These are phyloP conservation scores for Podaxis pistillaris DNA, from an alignment of 768 basidiomycete genomes.

Conservation along the genomic window DNA sequence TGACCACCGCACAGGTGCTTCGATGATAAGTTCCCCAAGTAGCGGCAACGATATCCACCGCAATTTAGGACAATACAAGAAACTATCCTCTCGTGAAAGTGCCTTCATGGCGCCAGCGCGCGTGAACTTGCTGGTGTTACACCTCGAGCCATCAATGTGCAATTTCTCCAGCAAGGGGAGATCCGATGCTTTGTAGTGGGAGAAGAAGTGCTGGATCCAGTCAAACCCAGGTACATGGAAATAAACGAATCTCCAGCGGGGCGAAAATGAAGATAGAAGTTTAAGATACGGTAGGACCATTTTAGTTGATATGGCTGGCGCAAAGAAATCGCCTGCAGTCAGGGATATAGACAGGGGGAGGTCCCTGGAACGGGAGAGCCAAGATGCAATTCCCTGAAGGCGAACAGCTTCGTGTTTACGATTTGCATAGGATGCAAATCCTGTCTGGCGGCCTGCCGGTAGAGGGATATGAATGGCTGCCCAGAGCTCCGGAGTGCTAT, in stretches of 20 bases:
- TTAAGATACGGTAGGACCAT: neutral
- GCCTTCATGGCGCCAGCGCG: neutral
- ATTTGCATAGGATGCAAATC: neutral
- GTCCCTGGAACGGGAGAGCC: slow-evolving; percentile 6
- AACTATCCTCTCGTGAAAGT: neutral
- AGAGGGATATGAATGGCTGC: slow-evolving; percentile 10
- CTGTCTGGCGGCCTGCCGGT: neutral
- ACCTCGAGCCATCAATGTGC: neutral
- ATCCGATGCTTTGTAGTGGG: neutral
- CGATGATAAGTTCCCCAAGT: neutral
- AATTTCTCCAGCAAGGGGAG: slow-evolving; percentile 3
- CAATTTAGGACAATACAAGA: neutral
- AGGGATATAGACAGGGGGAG: slow-evolving; percentile 9
- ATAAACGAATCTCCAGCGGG: neutral
- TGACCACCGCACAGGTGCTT: neutral
- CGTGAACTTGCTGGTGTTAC: neutral
- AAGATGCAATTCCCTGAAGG: neutral
- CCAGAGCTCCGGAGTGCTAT: slow-evolving; percentile 13
- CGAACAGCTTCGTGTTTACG: neutral
- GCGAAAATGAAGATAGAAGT: neutral
- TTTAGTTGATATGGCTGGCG: neutral
- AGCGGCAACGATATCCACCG: neutral
- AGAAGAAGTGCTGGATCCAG: neutral
- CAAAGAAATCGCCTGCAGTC: too few relatives aligned
- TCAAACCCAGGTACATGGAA: neutral